These are phyloP conservation scores for Arthroderma uncinatum DNA, from an alignment of 2,329 filamentous ascomycete species.

Conservation along the genomic window DNA sequence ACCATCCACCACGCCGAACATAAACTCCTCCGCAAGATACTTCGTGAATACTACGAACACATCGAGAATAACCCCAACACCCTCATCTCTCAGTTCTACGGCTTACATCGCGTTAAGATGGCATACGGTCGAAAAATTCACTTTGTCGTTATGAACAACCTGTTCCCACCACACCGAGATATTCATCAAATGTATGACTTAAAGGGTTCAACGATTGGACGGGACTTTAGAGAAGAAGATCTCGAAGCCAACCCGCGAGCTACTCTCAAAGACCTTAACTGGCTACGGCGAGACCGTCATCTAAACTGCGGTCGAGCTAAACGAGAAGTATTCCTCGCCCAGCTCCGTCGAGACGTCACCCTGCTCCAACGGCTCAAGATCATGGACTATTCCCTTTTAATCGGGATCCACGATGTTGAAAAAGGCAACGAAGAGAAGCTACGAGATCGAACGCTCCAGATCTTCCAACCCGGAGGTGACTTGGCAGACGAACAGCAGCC, in stretches of 20 bases:
- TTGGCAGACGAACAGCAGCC: constrained; percentile 49
- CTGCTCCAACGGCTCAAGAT: constrained; percentile 82
- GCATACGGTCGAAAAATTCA: constrained; percentile 97
- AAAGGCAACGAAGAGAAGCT: constrained; percentile 94
- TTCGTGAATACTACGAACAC: constrained; percentile 84
- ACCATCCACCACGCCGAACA: constrained; percentile 89
- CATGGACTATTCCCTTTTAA: constrained; percentile 95
- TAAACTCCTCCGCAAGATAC: constrained; percentile 39
- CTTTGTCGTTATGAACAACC: constrained; percentile 99
- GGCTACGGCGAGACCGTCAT: constrained; percentile 74
- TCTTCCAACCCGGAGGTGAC: constrained; percentile 82
- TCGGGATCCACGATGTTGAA: constrained; percentile 83
- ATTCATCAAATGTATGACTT: constrained; percentile 96
- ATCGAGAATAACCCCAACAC: constrained; percentile 92
- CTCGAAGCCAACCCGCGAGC: constrained; percentile 80
- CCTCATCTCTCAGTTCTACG: constrained; percentile 93
- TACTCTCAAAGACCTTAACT: constrained; percentile 93
- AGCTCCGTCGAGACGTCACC: constrained; percentile 76
- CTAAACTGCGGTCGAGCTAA: constrained; percentile 83
- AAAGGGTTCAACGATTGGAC: constrained; percentile 89
- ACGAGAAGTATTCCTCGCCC: constrained; percentile 76
- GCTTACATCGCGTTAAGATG: constrained; percentile 93
- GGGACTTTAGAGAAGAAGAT: constrained; percentile 82
- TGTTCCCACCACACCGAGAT: constrained; percentile 93
- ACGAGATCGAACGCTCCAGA: constrained; percentile 75